Base-by-base conservation (phyloP, 257 asterid genomes). In the Penstemon davidsonii region DNA sequence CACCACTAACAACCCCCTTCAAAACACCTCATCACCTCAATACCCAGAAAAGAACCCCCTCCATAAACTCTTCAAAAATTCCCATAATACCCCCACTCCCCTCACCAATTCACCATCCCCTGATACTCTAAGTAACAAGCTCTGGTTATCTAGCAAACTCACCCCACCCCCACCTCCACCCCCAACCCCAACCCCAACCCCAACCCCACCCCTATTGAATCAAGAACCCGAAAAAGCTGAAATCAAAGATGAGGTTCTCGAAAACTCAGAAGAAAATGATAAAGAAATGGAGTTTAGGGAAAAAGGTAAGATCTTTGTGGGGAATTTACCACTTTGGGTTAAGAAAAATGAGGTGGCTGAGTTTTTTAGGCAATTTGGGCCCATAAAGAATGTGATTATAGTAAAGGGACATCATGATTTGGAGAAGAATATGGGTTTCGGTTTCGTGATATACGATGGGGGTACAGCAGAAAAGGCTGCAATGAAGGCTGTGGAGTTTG, bases 351-450 rank as follows among this genome's bases (percentile, higher is more conserved):
- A 91, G 75, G 75, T 94, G 11, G 68, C 74, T 4, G 97, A 94
- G 86, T 94, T 87, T 78, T 94, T 94, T 79, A 79, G 97, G 85
- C 99, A 94, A 61, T 94, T 94, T 80, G 99, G 99, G 60, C 88
- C 89, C 1, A 88, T 94, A 19, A 83, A 83, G 80, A 91, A 80
- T 71, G 97, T 90, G 76, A 80, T 94, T 79, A 51, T 94, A 76
- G 78, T 91, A 60, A 94, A 87, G 82, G 97, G 96, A 6, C 87
- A 85, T 67, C 82, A 88, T 69, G 96, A 91, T 36, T 63, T 84
- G 8, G 96, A 91, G 83, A 83, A 85, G 80, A 94, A 94, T 73
- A 84, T 85, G 93, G 99, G 99, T 10, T 94, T 85, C 81, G 99
- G 97, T 64, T 94, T 94, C 76, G 96, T 94, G 71, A 78, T 88